Base-by-base conservation (phyloP, 441 rosid genomes). In the Adansonia rubrostipa region DNA sequence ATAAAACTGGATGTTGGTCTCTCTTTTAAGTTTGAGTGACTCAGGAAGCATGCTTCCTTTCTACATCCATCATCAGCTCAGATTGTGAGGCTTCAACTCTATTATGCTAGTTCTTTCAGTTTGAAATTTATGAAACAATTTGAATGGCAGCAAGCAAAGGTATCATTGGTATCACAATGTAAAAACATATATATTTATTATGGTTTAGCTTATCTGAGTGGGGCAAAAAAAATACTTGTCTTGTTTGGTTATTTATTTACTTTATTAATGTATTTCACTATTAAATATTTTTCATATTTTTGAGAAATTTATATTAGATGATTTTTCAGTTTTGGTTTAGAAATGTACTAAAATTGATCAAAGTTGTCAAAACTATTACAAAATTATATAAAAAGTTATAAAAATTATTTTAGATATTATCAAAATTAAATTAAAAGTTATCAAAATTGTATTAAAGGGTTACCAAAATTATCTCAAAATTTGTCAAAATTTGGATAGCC, bases 151-250 rank as follows among this genome's bases (percentile, higher is more conserved):
- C 6, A 48, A 10, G 13, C 54, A 47, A 74, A 70, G 74, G 44
- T 44, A n/a, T 45, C 57, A 45, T 61, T 72, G 56, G 33, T n/a
- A 53, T 22, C 62, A 15, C 58, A 54, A 40, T 79, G 79, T 81
- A 82, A 24, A 36, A 13, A 69, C 5, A 77, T 28, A 33, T n/a
- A 56, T 56, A 20, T 56, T 9, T 56, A 17, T 56, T 78, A 22
- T 62, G 19, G 76, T 15, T 70, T 45, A 24, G 51, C 40, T 33
- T 66, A 66, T 58, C 42, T 50, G n/a, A 75, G 47, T 72, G 47
- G 22, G 66, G 67, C 42, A 44, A 0, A 50, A 0, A 50, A 11
- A 13, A 22, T 20, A 22, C 63, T 24, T 79, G 51, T 9, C 42
- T 60, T 50, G 45, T 62, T 47, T 50, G 54, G 14, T 50, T 50